Evolutionary conservation across 2,329 filamentous ascomycete genomes (phyloP), one percentile per base, ranked within the genome.

Genomic region (Pseudogymnoascus verrucosus): DNA sequence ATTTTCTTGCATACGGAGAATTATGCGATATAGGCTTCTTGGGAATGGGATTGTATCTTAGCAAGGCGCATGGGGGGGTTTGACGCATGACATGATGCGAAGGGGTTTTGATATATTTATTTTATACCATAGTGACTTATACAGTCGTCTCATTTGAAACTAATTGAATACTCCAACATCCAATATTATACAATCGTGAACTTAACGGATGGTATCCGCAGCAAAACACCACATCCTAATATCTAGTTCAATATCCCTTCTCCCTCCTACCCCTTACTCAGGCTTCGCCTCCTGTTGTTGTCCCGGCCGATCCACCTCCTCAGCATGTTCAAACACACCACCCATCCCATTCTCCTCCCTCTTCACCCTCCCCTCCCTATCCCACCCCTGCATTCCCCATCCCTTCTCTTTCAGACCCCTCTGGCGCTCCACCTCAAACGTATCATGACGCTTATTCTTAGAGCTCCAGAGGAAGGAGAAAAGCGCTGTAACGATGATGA

Each of bases 1-100:
- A 89, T 98, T 63, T 97, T 93, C 74, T 76, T 97, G 74, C 93
- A 97, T 78, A 90, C 93, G 3, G 93, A 98, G 80, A 97, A 97
- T 75, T 97, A 96, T 78, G 90, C 92, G 61, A 80, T 96, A 66
- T 96, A 76, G 14, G 21, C 47, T 28, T 51, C 14, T 54, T 28
- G 47, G 3, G 34, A 19, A 28, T 61, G 11, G 59, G 31, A 37
- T 37, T 61, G 31, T 61, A 44, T 61, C 34, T 61, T 39, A 26
- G 59, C 34, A 26, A 11, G 59, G 39, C 39, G 26, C 34, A 19
- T 44, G 12, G 34, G 34, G 59, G n/a, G 26, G 2, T 16, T 5
- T 7, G 3, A 54, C 47, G 47, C 47, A 54, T 11, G 23, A 6
- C 16, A 14, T 6, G n/a, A 31, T 31, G 47, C 47, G 51, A 36